Evolutionary conservation across 129 eudicot species (phyloP).

Genomic region (Apium graveolens): DNA sequence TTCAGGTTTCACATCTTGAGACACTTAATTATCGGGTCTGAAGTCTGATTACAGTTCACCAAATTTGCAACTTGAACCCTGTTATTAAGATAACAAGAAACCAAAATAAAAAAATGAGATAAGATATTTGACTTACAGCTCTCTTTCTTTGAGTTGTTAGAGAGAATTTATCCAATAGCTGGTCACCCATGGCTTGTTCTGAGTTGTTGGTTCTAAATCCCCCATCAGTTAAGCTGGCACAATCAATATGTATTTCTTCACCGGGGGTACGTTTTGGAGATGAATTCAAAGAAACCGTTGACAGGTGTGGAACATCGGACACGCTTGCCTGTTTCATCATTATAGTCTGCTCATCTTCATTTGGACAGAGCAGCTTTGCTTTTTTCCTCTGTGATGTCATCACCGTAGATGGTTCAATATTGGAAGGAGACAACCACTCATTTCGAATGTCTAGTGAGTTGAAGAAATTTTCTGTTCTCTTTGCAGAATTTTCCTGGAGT

Average conservation of each 20-base stretch:
- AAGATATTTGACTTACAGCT: slow-evolving; percentile 36
- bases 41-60: neutral
- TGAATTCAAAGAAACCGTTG: slow-evolving; percentile 9
- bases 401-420: slow-evolving; percentile 19
- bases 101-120: neutral
- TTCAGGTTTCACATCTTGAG: neutral
- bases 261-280: slow-evolving; percentile 7
- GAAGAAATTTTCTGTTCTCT: slow-evolving; percentile 15
- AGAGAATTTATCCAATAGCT: slow-evolving; percentile 31
- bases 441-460: slow-evolving; percentile 13
- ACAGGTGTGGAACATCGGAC: slow-evolving; percentile 12
- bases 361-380: slow-evolving; percentile 17
- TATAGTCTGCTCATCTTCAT: slow-evolving; percentile 16
- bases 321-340: slow-evolving; percentile 25
- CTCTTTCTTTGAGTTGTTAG: slow-evolving; percentile 43
- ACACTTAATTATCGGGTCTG: neutral
- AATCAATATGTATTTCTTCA: slow-evolving; percentile 12
- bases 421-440: slow-evolving; percentile 25
- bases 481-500: slow-evolving; percentile 19
- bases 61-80: neutral
- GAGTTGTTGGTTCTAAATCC: slow-evolving; percentile 11
- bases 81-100: neutral
- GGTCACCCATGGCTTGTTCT: slow-evolving; percentile 28
- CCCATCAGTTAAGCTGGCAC: slow-evolving; percentile 18
- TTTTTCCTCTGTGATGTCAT: slow-evolving; percentile 23